Evolutionary conservation across 169 alveolate species (phyloP), one percentile per base, ranked within the genome.

Genomic region (Blepharisma undulans): DNA sequence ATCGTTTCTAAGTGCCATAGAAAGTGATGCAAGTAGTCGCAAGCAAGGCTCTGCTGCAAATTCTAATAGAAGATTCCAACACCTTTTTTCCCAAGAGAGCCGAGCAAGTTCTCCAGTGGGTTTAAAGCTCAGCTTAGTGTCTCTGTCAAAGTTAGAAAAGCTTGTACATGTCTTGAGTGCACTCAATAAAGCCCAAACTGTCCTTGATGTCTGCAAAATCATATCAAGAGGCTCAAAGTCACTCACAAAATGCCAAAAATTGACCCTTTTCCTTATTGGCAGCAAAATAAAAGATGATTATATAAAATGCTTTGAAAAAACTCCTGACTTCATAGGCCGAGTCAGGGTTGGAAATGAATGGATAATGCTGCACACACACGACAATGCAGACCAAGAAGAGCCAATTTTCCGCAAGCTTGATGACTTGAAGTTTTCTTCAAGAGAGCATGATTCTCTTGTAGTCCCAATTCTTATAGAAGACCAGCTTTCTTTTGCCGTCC

Each of bases 281-380:
- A 7, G 29, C 22, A 71, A 86, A 72, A 71, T 36, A 29, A 60
- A 72, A 86, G 84, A 86, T 3, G 34, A 71, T 19, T 86, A 86
- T 34, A n/a, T 29, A 22, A 27, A 30, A 29, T 27, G 72, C 22
- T 71, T 25, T 32, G 27, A n/a, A 21, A 32, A 36, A 72, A 25
- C 59, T 0, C 29, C 84, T 66, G 80, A 71, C 72, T 86, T 71
- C 27, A 72, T 86, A 25, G 91, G 91, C 27, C 3, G 84, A 72
- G 60, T 61, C 18, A 1, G 84, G 72, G 71, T 86, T 7, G 91
- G 84, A 3, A 72, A 72, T 32, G 72, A 21, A 4, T 86, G 91
- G 91, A 71, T 86, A 19, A 30, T 71, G 25, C 61, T 86, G 60
- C 91, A 86, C n/a, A 86, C 91, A 1, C 72, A 71, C 72, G 29